Conservation (phyloP, 495 filamentous ascomycete genomes). For the Xylaria curta region DNA sequence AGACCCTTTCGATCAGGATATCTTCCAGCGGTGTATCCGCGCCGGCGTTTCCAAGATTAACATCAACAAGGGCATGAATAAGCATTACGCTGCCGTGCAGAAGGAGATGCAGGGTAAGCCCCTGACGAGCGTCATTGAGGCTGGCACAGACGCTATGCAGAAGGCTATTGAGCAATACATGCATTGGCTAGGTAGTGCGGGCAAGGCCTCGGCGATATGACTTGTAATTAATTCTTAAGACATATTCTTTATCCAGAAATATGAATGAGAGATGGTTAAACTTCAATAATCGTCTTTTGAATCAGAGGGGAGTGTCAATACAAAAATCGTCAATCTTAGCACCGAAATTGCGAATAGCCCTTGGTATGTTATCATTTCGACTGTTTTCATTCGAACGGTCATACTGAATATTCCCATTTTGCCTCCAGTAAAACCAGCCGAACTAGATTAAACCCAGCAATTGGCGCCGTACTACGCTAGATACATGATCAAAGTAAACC, state of each 20-base stretch:
- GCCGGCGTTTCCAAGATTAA: constrained; percentile 79
- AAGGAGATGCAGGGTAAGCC: constrained; percentile 71
- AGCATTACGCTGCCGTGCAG: constrained; percentile 69
- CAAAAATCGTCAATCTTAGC: neutral
- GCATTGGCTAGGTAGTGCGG: constrained; percentile 71
- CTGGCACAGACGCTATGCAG: constrained; percentile 75
- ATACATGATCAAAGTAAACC: constrained; percentile 4
- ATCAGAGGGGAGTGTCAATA: neutral
- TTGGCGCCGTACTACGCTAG: constrained; percentile 6
- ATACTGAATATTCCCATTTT: neutral
- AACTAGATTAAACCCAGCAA: neutral
- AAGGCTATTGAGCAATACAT: constrained; percentile 75
- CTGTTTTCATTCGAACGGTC: neutral
- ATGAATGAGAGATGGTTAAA: neutral
- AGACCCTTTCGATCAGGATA: constrained; percentile 73
- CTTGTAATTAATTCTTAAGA: constrained; percentile 28
- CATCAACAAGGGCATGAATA: constrained; percentile 83
- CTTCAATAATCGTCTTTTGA: neutral
- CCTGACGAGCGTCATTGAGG: constrained; percentile 74
- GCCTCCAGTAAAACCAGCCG: neutral
- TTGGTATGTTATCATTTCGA: neutral
- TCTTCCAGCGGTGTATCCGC: constrained; percentile 71
- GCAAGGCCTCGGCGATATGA: constrained; percentile 54
- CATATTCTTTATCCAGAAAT: neutral
- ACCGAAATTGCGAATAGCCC: neutral